Evolutionary conservation across 306 rosid genomes (phyloP), one percentile per base, ranked within the genome.

Genomic region (Cucurbita pepo): DNA sequence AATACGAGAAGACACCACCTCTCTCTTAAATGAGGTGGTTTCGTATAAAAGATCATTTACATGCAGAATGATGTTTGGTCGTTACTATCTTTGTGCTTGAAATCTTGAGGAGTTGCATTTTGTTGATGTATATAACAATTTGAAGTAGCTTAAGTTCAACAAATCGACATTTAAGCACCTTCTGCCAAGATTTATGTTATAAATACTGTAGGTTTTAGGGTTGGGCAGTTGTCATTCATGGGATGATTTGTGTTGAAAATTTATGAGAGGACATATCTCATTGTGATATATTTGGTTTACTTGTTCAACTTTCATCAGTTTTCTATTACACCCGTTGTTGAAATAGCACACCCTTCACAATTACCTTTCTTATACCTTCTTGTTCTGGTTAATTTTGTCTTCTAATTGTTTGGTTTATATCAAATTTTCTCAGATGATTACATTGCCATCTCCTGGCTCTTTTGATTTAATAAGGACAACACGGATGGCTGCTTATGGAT

Each of bases 401-500:
- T 25, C 76, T 72, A 25, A 72, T 72, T 72, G 52, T 41, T 12
- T 72, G 50, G 47, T 55, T 72, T 37, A n/a, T 19, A n/a, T 10
- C 18, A 30, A 25, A 37, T 10, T 16, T 60, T 76, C 44, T 60
- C 76, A 90, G 96, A 73, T 77, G 77, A 88, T 86, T 75, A 85
- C 92, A 55, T 73, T 75, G 76, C 50, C 86, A 54, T 54, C 82
- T 77, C 78, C 77, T 73, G 85, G 81, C 65, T 86, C 88, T 1
- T 76, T 63, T 52, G 88, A 90, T 76, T 61, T 73, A 21, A 61
- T 58, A 72, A 83, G 97, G 88, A 86, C 89, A 44, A 57, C 34
- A 15, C 85, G 95, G 51, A 86, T 90, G 95, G 88, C 86, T 71
- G 71, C 71, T 19, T 90, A 86, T 41, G 97, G 91, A 7, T 65